Percentiles rank a stretch among this genome's conserved stretches.
These are phyloP conservation scores for Nadsonia starkeyi-henricii DNA, from an alignment of 1,139 yeast genomes.

Conservation along the genomic window DNA sequence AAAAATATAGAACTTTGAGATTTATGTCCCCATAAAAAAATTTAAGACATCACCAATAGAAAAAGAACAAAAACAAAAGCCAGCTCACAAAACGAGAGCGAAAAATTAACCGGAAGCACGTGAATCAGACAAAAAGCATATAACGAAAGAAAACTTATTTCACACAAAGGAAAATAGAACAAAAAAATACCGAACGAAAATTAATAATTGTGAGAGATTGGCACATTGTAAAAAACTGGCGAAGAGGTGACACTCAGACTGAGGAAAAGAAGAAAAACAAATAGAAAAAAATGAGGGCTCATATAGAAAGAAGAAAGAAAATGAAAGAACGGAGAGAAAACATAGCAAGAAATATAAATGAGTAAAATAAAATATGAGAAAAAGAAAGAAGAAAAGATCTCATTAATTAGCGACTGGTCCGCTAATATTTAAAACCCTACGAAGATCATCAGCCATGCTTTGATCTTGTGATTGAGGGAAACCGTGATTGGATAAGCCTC, in stretches of 20 bases:
- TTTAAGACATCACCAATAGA: background rate
- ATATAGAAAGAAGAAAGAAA: background rate
- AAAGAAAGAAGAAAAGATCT: too few species aligned
- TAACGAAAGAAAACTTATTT: background rate
- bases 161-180: background rate
- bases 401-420: too few species aligned
- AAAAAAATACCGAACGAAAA: background rate
- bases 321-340: background rate
- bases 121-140: conserved; percentile 1
- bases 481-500: background rate
- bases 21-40: background rate
- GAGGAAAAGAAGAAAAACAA: background rate
- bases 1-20: background rate
- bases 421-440: background rate
- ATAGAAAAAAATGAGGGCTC: too few species aligned
- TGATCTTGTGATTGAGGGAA: background rate
- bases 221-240: conserved; percentile 3
- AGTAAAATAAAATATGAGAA: background rate
- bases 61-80: conserved; percentile 6
- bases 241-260: background rate
- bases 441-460: background rate
- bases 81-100: background rate
- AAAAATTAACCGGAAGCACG: too few species aligned
- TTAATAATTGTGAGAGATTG: background rate
- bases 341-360: background rate